Conservation (phyloP, 1,139 yeast genomes). For the Kurtzmaniella quercitrusa region DNA sequence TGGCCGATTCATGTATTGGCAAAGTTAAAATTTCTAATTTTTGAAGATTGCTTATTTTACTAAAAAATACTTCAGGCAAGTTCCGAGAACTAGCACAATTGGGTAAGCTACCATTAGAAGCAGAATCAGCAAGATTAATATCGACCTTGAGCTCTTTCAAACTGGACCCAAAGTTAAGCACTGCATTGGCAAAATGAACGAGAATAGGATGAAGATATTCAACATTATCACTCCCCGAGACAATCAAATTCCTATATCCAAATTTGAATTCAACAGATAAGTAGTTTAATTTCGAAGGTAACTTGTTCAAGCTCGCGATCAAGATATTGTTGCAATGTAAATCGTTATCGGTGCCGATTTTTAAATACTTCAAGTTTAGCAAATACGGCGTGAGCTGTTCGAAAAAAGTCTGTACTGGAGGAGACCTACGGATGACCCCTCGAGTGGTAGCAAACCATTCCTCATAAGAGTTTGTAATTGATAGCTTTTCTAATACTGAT, state of each 20-base stretch:
- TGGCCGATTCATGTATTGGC: slow-evolving; percentile 3
- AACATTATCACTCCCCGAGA: neutral
- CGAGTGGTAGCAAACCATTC: slow-evolving; percentile 9
- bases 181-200: slow-evolving; percentile 9
- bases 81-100: slow-evolving; percentile 8
- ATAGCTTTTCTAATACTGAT: slow-evolving; percentile 13
- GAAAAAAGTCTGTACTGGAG: slow-evolving; percentile 11
- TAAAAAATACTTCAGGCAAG: slow-evolving; percentile 7
- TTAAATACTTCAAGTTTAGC: slow-evolving; percentile 10
- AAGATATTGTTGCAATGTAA: slow-evolving; percentile 11
- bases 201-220: slow-evolving; percentile 7
- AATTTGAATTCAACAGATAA: slow-evolving; percentile 1
- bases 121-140: slow-evolving; percentile 13
- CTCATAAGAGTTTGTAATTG: slow-evolving; percentile 20
- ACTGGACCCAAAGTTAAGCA: neutral
- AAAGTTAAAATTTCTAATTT: slow-evolving; percentile 9
- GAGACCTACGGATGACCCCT: slow-evolving; percentile 10
- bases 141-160: slow-evolving; percentile 12
- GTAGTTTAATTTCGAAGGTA: neutral
- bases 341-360: slow-evolving; percentile 16
- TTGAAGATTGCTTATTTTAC: slow-evolving; percentile 6
- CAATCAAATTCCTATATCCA: neutral
- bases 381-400: slow-evolving; percentile 11
- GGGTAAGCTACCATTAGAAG: slow-evolving; percentile 11
- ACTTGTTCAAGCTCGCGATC: neutral